Evolutionary conservation across 306 rosid species (phyloP).

Genomic region (Castanea sativa): DNA sequence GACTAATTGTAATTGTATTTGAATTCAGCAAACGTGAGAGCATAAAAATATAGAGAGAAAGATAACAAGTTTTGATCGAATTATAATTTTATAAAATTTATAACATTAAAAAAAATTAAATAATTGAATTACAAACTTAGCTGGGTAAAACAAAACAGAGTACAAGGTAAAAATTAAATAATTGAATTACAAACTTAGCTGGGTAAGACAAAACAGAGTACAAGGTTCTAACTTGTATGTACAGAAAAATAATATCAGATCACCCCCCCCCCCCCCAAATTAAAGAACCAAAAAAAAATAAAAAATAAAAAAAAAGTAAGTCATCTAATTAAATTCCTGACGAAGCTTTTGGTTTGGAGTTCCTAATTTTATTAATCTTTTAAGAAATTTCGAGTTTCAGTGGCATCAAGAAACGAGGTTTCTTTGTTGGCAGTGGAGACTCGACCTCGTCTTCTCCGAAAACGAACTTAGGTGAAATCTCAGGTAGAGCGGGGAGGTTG

Average conservation of each 20-base stretch:
- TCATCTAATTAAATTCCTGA: background rate
- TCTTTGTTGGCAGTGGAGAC: constrained; percentile 78
- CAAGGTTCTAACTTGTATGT: constrained; percentile 18
- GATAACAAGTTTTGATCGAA: background rate
- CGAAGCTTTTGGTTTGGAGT: background rate
- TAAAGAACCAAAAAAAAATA: constrained; percentile 5
- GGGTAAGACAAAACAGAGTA: constrained; percentile 1
- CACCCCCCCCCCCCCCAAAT: background rate
- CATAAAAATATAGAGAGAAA: background rate
- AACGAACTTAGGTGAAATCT: constrained; percentile 38
- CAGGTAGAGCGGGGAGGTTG: constrained; percentile 84
- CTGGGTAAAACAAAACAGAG: background rate
- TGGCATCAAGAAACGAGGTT: constrained; percentile 47
- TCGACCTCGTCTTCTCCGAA: constrained; percentile 84
- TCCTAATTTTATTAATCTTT: constrained; percentile 2
- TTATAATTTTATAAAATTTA: no score
- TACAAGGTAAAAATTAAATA: constrained; percentile 25
- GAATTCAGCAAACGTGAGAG: background rate
- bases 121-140: constrained; percentile 35
- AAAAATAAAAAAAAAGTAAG: background rate
- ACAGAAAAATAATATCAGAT: constrained; percentile 30
- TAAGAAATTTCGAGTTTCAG: constrained; percentile 51
- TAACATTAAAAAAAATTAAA: constrained; percentile 13
- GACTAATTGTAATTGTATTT: no score
- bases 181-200: constrained; percentile 35